These are phyloP conservation scores for Waitea zeae DNA, from an alignment of 1,284 basidiomycete genomes.

Conservation along the genomic window DNA sequence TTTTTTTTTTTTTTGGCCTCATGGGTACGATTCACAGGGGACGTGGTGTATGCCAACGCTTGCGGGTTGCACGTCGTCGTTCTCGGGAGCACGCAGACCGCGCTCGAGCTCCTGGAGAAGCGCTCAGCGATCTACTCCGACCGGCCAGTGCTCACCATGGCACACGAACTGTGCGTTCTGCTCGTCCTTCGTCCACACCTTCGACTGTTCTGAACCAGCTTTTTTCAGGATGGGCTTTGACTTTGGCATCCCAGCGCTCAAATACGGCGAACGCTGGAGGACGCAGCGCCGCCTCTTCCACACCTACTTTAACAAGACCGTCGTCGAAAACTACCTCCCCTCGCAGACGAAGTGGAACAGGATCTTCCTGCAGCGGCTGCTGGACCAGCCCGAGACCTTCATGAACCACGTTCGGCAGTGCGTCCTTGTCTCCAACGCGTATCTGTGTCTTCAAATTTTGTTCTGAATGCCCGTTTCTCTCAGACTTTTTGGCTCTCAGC, in stretches of 20 bases:
- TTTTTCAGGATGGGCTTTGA: neutral
- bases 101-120: slow-evolving; percentile 4
- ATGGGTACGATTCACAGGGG: too few species aligned
- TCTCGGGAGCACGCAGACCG: slow-evolving; percentile 3
- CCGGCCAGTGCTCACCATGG: slow-evolving; percentile 2
- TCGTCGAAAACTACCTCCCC: neutral
- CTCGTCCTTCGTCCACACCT: neutral
- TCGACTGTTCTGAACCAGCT: neutral
- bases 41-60: slow-evolving; percentile 1
- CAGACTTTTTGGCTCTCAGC: neutral
- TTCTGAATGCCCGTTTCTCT: too few species aligned
- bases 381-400: neutral
- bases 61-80: slow-evolving; percentile 3
- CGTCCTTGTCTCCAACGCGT: neutral
- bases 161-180: neutral
- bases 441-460: too few species aligned
- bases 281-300: neutral
- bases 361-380: neutral
- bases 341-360: neutral
- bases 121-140: slow-evolving; percentile 3
- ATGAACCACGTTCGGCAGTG: neutral
- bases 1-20: too few species aligned
- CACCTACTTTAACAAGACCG: neutral
- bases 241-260: neutral
- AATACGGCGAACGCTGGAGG: neutral